A percentile compares a stretch with the other conserved stretches of the same genome.
Evolutionary conservation across 352 stramenopile genomes (phyloP).

Genomic region (Globisporangium abappressorium): DNA sequence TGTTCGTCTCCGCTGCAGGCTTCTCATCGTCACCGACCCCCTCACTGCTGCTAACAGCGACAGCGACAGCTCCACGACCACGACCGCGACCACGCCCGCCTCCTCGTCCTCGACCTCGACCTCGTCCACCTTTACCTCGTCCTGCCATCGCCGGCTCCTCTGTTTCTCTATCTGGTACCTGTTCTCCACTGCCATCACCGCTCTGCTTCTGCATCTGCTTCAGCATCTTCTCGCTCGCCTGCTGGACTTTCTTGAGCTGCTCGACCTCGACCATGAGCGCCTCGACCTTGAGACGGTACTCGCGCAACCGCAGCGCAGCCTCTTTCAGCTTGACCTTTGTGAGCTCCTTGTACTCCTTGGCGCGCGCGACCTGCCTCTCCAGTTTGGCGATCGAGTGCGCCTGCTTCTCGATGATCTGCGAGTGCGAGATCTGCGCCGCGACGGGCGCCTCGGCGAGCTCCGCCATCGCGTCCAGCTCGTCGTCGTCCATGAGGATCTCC

Average conservation of each 20-base stretch:
- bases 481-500: constrained; percentile 17
- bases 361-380: constrained; percentile 31
- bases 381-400: constrained; percentile 52
- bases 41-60: background rate
- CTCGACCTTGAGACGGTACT: constrained; percentile 62
- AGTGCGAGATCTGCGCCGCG: constrained; percentile 52
- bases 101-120: constrained; percentile 4
- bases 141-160: constrained; percentile 11
- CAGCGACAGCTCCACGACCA: background rate
- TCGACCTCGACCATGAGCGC: constrained; percentile 33
- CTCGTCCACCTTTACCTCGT: constrained; percentile 8
- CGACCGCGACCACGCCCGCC: constrained; percentile 4
- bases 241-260: constrained; percentile 21
- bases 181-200: background rate
- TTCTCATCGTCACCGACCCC: background rate
- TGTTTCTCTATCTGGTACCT: constrained; percentile 4
- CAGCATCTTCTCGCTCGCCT: background rate
- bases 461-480: constrained; percentile 14
- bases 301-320: constrained; percentile 46
- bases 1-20: constrained; percentile 1
- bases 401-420: constrained; percentile 70
- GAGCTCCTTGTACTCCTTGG: constrained; percentile 46
- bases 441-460: constrained; percentile 15
- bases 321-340: constrained; percentile 73
- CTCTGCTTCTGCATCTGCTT: background rate